phyloP scores from a whole-genome alignment of 371 early-diverging fungal genomes.

The Thermomucor indicae-seudaticae region DNA sequence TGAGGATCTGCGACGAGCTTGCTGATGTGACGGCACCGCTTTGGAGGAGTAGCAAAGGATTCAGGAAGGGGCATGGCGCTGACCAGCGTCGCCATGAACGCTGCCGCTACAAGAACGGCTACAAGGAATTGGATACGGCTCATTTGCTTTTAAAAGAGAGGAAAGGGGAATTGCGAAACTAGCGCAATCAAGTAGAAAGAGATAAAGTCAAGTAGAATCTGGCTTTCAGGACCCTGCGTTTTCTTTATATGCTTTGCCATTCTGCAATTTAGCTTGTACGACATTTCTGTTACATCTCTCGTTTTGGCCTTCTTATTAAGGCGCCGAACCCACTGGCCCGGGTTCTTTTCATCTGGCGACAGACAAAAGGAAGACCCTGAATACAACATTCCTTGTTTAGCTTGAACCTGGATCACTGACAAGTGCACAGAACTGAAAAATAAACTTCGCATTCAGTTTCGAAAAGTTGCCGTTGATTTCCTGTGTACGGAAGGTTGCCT shows the following conservation, averaged over 20 bases:
- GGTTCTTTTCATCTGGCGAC: too few species aligned
- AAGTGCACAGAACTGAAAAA: too few species aligned
- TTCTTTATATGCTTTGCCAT: background rate
- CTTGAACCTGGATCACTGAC: too few species aligned
- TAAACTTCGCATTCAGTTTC: too few species aligned
- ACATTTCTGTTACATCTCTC: constrained; percentile 6
- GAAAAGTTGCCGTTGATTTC: too few species aligned
- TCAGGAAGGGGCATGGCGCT: constrained; percentile 16
- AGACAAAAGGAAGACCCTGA: too few species aligned
- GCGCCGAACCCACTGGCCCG: too few species aligned
- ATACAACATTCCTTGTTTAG: too few species aligned
- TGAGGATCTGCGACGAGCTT: background rate
- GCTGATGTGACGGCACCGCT: constrained; percentile 7
- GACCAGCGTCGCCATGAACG: constrained; percentile 12
- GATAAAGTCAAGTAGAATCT: background rate
- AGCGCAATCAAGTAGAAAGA: background rate
- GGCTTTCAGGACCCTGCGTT: background rate
- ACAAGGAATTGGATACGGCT: constrained; percentile 3
- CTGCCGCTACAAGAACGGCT: constrained; percentile 13
- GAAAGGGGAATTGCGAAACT: constrained; percentile 1
- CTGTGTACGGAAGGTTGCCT: too few species aligned
- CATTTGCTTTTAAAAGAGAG: constrained; percentile 7
- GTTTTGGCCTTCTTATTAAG: background rate
- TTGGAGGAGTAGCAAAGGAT: constrained; percentile 2
- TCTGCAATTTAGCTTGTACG: constrained; percentile 17